Conservation (phyloP, 495 filamentous ascomycete species). For the Clohesyomyces aquaticus region DNA sequence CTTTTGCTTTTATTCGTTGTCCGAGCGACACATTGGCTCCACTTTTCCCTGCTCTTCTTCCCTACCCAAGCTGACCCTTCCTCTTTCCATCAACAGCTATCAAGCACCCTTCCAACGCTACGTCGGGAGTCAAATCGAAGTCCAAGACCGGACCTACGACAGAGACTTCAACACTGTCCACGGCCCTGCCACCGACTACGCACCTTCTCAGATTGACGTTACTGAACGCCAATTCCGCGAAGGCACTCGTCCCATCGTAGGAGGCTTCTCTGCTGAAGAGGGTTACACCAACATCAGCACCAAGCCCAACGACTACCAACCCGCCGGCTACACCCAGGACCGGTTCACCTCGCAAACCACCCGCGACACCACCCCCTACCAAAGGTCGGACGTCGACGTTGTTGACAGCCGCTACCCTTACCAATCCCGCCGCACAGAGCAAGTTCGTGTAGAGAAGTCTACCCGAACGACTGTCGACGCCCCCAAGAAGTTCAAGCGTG, state of each 20-base stretch:
- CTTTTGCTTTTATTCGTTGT: constrained; percentile 39
- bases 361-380: constrained; percentile 22
- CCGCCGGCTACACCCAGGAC: constrained; percentile 31
- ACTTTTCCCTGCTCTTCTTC: constrained; percentile 41
- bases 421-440: constrained; percentile 33
- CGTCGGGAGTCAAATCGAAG: constrained; percentile 64
- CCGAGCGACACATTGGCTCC: constrained; percentile 39
- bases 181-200: constrained; percentile 51
- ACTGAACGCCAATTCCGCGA: constrained; percentile 85
- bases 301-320: constrained; percentile 33
- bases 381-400: constrained; percentile 23
- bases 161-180: constrained; percentile 51
- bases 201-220: constrained; percentile 70
- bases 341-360: constrained; percentile 16
- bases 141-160: constrained; percentile 62
- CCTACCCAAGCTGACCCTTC: constrained; percentile 47
- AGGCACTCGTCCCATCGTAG: constrained; percentile 71
- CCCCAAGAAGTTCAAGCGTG: constrained; percentile 57
- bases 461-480: constrained; percentile 54
- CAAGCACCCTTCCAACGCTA: constrained; percentile 58
- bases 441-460: constrained; percentile 47
- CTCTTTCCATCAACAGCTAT: constrained; percentile 59
- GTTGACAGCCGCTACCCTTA: constrained; percentile 47
- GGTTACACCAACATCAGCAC: constrained; percentile 42
- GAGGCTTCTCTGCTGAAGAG: constrained; percentile 60